Base-by-base conservation (phyloP, 169 alveolate species). In the Eimeria praecox region DNA sequence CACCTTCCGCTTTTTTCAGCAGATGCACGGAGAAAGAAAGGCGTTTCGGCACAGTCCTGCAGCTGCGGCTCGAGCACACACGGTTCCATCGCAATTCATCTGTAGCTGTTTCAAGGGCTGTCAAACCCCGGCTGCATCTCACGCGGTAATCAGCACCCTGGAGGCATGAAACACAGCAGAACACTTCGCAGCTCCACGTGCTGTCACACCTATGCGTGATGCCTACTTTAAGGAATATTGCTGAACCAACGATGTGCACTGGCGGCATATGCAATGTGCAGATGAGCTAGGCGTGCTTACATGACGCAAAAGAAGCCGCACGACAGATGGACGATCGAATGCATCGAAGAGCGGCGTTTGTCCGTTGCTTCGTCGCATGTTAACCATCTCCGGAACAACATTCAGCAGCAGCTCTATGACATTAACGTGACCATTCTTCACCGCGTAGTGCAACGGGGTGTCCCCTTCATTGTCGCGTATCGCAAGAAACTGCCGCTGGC, bases 361-460 rank as follows among this genome's bases (percentile, higher is more conserved):
- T 27, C 82, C 93, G 27, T 87, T 38, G 42, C 10, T 52, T 0
- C 93, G 62, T 30, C 38, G 82, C 66, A 24, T 71, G 93, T 87
- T 87, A 10, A 87, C n/a, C 93, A 87, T 87, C 44, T 33, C 93
- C 24, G 93, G 93, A 18, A 62, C 46, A 3, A 3, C 22, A 22
- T 35, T 22, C 66, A 87, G 38, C 27, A 87, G 82, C 82, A 87
- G 6, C 46, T 87, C 93, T 33, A 87, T 62, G 46, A 87, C 83
- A 20, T 40, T 40, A 12, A 62, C 64, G 83, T 87, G 93, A 22
- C 93, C 93, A 20, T 73, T 73, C 93, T 87, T 87, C n/a, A 64
- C 93, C 35, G 93, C 93, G 35, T 87, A 59, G 64, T 87, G 93
- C 82, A 87, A 64, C 42, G 93, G 93, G 9, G 93, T 87, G 82